Evolutionary conservation across 768 basidiomycete genomes (phyloP).

Genomic region (Hypholoma fasciculare): DNA sequence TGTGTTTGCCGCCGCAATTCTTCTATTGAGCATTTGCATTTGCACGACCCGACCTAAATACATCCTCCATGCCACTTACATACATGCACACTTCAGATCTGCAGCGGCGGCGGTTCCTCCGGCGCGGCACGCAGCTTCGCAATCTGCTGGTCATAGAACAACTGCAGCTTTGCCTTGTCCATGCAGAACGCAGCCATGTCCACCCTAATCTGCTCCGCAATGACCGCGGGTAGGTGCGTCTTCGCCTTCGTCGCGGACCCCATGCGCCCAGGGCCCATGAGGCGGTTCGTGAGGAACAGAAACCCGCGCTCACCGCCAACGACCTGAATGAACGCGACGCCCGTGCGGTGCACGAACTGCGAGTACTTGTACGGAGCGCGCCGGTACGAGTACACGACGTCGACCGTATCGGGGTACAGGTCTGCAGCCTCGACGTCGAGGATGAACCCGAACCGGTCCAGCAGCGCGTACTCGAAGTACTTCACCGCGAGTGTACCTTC

Average conservation of each 20-base stretch:
- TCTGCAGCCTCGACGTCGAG: constrained; percentile 78
- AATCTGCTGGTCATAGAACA: constrained; percentile 77
- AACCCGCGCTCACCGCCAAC: constrained; percentile 79
- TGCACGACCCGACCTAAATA: too few relatives aligned
- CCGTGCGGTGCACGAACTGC: constrained; percentile 90
- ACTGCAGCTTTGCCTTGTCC: constrained; percentile 49
- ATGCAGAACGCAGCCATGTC: constrained; percentile 67
- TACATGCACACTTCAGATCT: constrained; percentile 25
- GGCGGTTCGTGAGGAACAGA: constrained; percentile 85
- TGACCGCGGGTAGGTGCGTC: constrained; percentile 52
- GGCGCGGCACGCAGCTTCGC: constrained; percentile 45
- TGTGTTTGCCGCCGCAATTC: too few relatives aligned
- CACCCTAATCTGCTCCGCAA: constrained; percentile 61
- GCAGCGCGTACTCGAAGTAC: constrained; percentile 81
- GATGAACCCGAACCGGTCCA: constrained; percentile 79
- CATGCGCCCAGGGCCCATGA: constrained; percentile 73
- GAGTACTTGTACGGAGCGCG: constrained; percentile 75
- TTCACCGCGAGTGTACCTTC: constrained; percentile 64
- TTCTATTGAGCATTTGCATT: too few relatives aligned
- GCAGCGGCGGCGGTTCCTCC: constrained; percentile 59
- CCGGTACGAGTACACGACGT: constrained; percentile 90
- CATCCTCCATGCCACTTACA: too few relatives aligned
- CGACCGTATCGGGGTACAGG: constrained; percentile 78
- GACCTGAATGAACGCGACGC: constrained; percentile 89
- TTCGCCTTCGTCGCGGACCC: constrained; percentile 53